Conservation (phyloP, 2,329 filamentous ascomycete genomes). For the Alternaria sp. region DNA sequence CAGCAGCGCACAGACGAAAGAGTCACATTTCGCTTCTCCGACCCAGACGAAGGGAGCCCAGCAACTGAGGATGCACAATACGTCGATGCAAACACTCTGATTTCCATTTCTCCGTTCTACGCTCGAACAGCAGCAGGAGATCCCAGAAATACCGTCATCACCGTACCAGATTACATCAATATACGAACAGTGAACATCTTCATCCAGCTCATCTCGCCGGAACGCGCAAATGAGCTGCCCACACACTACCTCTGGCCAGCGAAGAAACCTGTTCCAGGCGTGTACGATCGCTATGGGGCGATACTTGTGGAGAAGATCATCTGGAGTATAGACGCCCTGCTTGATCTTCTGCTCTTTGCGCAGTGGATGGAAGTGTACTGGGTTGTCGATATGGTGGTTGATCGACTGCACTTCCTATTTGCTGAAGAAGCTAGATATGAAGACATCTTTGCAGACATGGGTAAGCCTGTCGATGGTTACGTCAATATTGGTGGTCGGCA, state of each 20-base stretch:
- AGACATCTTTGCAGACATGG: not conserved
- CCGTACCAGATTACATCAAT: not conserved
- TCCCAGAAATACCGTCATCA: not conserved
- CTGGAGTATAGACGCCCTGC: not conserved
- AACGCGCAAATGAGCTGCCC: not conserved
- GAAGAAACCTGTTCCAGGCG: not conserved
- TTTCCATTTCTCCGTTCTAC: not conserved
- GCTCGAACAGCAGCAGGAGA: not conserved
- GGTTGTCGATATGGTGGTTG: not conserved
- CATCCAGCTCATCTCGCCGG: slow-evolving; percentile 2
- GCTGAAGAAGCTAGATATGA: not conserved
- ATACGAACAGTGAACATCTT: slow-evolving; percentile 2
- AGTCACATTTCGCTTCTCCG: not conserved
- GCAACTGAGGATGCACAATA: not conserved
- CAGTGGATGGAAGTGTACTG: not conserved
- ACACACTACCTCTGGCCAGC: slow-evolving; percentile 9
- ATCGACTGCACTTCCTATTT: not conserved
- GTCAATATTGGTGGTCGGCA: not conserved
- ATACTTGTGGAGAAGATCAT: not conserved
- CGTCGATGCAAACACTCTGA: not conserved
- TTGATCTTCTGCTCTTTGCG: not conserved
- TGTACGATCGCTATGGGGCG: not conserved
- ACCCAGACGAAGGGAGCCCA: not conserved
- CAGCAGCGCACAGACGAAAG: not conserved
- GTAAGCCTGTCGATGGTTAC: not conserved